Percentiles rank a stretch among this genome's conserved stretches.
These are phyloP conservation scores for Wickerhamomyces sp. DNA, from an alignment of 1,139 yeast genomes.

Conservation along the genomic window DNA sequence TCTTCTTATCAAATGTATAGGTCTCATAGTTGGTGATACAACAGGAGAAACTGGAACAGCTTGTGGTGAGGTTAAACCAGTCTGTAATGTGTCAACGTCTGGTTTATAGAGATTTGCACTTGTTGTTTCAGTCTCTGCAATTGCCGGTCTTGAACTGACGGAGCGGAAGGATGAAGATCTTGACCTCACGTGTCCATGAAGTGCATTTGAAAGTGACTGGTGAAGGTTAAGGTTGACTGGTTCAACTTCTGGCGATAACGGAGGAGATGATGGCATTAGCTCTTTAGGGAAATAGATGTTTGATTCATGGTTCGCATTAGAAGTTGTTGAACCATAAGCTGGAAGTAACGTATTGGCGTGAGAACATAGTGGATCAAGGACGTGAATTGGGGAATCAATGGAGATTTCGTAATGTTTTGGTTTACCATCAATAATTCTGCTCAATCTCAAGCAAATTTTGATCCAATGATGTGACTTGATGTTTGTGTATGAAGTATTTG, in stretches of 20 bases:
- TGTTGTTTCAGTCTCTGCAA: slow-evolving; percentile 37
- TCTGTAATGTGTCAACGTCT: slow-evolving; percentile 27
- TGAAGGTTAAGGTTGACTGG: slow-evolving; percentile 31
- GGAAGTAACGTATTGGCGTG: slow-evolving; percentile 68
- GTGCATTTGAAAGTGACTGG: slow-evolving; percentile 10
- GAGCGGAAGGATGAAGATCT: slow-evolving; percentile 6
- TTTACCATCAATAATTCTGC: slow-evolving; percentile 53
- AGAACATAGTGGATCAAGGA: slow-evolving; percentile 53
- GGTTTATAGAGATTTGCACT: slow-evolving; percentile 64
- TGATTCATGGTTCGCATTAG: slow-evolving; percentile 26
- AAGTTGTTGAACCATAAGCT: slow-evolving; percentile 27
- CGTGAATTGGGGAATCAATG: slow-evolving; percentile 86
- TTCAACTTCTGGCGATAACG: slow-evolving; percentile 52
- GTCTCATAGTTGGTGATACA: slow-evolving; percentile 28
- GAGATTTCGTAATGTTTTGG: slow-evolving; percentile 88
- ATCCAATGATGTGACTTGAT: slow-evolving; percentile 94
- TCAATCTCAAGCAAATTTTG: slow-evolving; percentile 75
- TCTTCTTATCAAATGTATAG: slow-evolving; percentile 22
- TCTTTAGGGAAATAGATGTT: slow-evolving; percentile 36
- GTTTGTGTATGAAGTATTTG: slow-evolving; percentile 73
- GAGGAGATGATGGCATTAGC: slow-evolving; percentile 33
- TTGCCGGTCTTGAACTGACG: background rate
- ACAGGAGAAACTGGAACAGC: slow-evolving; percentile 50
- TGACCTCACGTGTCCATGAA: slow-evolving; percentile 10
- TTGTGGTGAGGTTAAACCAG: slow-evolving; percentile 51